Evolutionary conservation across 306 rosid genomes (phyloP), one percentile per base, ranked within the genome.

Genomic region (Alnus rubra): DNA sequence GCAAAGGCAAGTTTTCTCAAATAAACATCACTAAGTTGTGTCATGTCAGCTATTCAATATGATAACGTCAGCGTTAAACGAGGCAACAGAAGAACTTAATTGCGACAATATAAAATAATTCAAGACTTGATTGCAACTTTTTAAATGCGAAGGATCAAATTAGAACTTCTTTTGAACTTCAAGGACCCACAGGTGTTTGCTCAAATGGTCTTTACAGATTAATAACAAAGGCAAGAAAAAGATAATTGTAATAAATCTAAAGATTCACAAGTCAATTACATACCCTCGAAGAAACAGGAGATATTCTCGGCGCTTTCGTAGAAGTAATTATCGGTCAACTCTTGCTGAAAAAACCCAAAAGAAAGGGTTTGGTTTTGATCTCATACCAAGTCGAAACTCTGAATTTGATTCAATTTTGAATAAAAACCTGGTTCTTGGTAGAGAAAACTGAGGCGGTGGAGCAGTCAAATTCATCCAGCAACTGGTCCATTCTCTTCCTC

Each of bases 261-360:
- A 67, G 72, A 68, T 68, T 7, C n/a, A 68, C 72, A 9, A 42
- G 51, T n/a, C 14, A 42, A 67, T 39, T 39, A 37, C 72, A 82
- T 79, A 91, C 98, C 97, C 88, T 95, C 99, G 42, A 95, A 92
- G 89, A 95, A 95, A 82, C 84, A 92, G 9, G 97, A 94, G 82
- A 94, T 74, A 11, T 76, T 89, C 64, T 92, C 94, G 13, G 64
- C 98, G 78, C 98, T 95, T 49, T 92, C 91, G 31, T 67, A 85
- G 80, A 95, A 95, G 81, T 95, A 88, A 83, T 90, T 64, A 74
- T 95, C 97, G 2, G 98, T 91, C 64, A 0, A 60, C 63, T 82
- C 0, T 73, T 70, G 92, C 97, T 92, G 93, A 39, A 58, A 33
- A 67, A 45, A 63, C 65, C 33, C 7, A 54, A 19, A 42, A 54